phyloP scores from a whole-genome alignment of 106 monocot genomes.

The Apostasia shenzhenica region DNA sequence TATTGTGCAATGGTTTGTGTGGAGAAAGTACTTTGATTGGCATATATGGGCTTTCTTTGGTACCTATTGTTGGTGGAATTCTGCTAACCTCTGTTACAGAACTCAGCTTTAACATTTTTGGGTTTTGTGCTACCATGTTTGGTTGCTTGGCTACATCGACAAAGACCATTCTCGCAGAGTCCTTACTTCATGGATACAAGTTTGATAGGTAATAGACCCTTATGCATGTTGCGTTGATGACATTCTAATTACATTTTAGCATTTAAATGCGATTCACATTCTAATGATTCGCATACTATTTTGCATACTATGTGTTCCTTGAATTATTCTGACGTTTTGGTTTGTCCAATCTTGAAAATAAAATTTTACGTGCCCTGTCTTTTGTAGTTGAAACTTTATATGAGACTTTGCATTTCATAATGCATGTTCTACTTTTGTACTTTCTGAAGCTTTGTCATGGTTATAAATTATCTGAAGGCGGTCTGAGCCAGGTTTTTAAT shows the following conservation, averaged over 20 bases:
- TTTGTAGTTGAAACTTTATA: too few species aligned
- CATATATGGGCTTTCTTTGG: constrained; percentile 80
- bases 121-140: constrained; percentile 92
- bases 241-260: background rate
- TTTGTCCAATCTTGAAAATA: too few species aligned
- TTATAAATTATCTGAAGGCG: too few species aligned
- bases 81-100: constrained; percentile 83
- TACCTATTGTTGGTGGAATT: constrained; percentile 95
- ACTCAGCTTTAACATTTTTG: constrained; percentile 80
- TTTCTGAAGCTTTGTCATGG: too few species aligned
- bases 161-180: constrained; percentile 93
- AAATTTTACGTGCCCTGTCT: too few species aligned
- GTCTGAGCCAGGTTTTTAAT: too few species aligned
- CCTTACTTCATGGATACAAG: constrained; percentile 94
- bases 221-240: background rate
- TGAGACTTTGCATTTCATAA: too few species aligned
- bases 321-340: too few species aligned
- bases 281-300: too few species aligned
- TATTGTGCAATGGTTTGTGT: constrained; percentile 88
- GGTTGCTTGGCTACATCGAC: constrained; percentile 94
- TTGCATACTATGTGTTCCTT: too few species aligned
- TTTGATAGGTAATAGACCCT: constrained; percentile 23
- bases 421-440: too few species aligned
- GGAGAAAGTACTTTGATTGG: constrained; percentile 80
- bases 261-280: background rate